Evolutionary conservation across 2,329 filamentous ascomycete species (phyloP).

Genomic region (Pestalotiopsis sp.): DNA sequence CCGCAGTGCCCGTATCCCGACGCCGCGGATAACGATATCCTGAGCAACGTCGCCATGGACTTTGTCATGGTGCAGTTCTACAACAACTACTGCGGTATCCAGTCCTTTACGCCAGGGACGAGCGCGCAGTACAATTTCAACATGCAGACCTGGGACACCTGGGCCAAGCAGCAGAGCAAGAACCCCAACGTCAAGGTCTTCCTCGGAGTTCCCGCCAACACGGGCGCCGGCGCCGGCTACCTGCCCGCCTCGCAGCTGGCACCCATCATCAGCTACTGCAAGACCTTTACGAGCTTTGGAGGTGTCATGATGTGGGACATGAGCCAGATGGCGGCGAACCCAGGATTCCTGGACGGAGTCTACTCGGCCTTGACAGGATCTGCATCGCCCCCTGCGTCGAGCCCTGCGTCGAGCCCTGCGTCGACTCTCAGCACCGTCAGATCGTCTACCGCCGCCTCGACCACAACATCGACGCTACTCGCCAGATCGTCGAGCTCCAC

Average conservation of each 20-base stretch:
- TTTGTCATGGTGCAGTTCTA: constrained; percentile 69
- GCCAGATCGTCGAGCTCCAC: not conserved
- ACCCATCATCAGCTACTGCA: constrained; percentile 54
- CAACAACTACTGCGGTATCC: constrained; percentile 68
- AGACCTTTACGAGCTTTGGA: constrained; percentile 62
- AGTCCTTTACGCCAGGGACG: constrained; percentile 42
- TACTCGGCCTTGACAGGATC: not conserved
- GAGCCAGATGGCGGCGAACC: constrained; percentile 61
- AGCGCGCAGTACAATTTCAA: constrained; percentile 58
- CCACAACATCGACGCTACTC: not conserved
- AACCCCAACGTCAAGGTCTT: constrained; percentile 65
- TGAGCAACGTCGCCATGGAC: constrained; percentile 59
- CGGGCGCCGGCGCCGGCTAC: constrained; percentile 60
- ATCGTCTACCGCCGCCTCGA: not conserved
- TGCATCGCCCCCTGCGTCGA: not conserved
- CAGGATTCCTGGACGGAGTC: constrained; percentile 50
- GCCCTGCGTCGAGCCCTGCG: not conserved
- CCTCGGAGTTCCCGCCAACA: constrained; percentile 58
- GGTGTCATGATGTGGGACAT: constrained; percentile 74
- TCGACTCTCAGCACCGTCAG: not conserved
- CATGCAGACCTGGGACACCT: constrained; percentile 65
- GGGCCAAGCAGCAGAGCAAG: constrained; percentile 59
- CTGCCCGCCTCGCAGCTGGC: constrained; percentile 46
- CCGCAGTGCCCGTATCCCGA: constrained; percentile 73
- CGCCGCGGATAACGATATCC: constrained; percentile 56